Evolutionary conservation across 208 protist species (phyloP).

Genomic region (Trypanosoma avium): DNA sequence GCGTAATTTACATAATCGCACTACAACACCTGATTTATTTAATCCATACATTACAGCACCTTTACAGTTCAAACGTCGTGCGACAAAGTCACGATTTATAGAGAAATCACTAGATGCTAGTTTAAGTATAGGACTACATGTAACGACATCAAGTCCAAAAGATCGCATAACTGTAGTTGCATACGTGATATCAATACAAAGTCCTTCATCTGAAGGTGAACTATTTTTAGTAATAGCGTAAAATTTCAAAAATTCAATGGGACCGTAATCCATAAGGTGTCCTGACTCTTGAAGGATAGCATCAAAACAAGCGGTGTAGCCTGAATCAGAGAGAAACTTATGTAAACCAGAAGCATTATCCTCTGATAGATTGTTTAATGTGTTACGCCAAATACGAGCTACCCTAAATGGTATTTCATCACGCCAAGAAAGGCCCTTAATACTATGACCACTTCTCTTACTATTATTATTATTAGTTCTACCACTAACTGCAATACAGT

Average conservation of each 20-base stretch:
- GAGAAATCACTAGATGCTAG: slow-evolving; percentile 45
- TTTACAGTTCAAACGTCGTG: slow-evolving; percentile 42
- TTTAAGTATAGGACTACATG: slow-evolving; percentile 15
- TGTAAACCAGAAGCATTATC: slow-evolving; percentile 35
- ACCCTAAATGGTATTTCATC: slow-evolving; percentile 44
- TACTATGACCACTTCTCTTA: too few species aligned
- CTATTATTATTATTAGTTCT: too few species aligned
- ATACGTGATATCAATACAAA: slow-evolving; percentile 49
- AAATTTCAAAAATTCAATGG: slow-evolving; percentile 44
- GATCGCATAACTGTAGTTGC: slow-evolving; percentile 38
- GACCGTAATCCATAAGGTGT: slow-evolving; percentile 49
- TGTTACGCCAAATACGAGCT: slow-evolving; percentile 44
- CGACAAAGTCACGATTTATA: slow-evolving; percentile 33
- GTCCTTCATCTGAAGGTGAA: slow-evolving; percentile 31
- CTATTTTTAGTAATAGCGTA: slow-evolving; percentile 64
- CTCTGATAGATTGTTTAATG: slow-evolving; percentile 22
- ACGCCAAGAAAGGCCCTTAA: background rate
- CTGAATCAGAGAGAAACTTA: slow-evolving; percentile 24
- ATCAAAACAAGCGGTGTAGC: slow-evolving; percentile 66
- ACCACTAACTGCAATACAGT: too few species aligned
- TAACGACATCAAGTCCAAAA: slow-evolving; percentile 44
- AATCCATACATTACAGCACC: slow-evolving; percentile 79
- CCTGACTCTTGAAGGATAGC: slow-evolving; percentile 58
- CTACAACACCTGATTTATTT: slow-evolving; percentile 38
- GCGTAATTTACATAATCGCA: slow-evolving; percentile 76